Evolutionary conservation across 495 filamentous ascomycete species (phyloP).

Genomic region (Neurospora terricola): DNA sequence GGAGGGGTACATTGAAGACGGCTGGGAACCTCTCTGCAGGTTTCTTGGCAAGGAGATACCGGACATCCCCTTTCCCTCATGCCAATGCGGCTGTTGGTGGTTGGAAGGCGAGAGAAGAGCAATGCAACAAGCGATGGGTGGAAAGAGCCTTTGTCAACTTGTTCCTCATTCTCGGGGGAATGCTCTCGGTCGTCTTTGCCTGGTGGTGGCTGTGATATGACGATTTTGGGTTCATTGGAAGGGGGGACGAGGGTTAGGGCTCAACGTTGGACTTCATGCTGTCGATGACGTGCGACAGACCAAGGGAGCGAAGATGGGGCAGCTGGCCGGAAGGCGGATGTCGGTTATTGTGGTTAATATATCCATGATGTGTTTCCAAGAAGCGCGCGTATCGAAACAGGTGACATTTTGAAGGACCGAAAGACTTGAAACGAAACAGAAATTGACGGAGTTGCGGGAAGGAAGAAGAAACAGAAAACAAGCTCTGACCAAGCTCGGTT

Average conservation of each 20-base stretch:
- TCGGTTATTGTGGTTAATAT: neutral
- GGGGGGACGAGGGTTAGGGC: neutral
- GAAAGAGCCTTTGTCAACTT: slow-evolving; percentile 19
- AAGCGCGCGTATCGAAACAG: neutral
- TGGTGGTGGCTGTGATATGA: neutral
- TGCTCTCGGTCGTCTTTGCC: neutral
- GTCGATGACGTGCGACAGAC: neutral
- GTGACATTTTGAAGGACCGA: neutral
- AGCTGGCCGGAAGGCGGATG: neutral
- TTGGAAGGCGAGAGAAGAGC: slow-evolving; percentile 18
- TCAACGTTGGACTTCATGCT: too few species aligned
- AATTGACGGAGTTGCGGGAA: neutral
- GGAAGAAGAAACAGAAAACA: neutral
- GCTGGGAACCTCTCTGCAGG: slow-evolving; percentile 41
- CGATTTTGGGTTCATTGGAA: neutral
- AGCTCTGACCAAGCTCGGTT: neutral
- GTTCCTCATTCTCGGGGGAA: slow-evolving; percentile 1
- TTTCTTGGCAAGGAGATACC: slow-evolving; percentile 37
- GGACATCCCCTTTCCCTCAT: slow-evolving; percentile 32
- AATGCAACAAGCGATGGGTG: slow-evolving; percentile 21
- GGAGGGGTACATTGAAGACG: slow-evolving; percentile 36
- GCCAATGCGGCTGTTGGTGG: slow-evolving; percentile 17
- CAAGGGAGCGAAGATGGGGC: neutral
- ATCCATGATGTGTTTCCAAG: neutral
- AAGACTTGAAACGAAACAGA: neutral